A percentile compares a stretch with the other conserved stretches of the same genome.
phyloP scores from a whole-genome alignment of 352 stramenopile species.

The Peronosclerospora sorghi region DNA sequence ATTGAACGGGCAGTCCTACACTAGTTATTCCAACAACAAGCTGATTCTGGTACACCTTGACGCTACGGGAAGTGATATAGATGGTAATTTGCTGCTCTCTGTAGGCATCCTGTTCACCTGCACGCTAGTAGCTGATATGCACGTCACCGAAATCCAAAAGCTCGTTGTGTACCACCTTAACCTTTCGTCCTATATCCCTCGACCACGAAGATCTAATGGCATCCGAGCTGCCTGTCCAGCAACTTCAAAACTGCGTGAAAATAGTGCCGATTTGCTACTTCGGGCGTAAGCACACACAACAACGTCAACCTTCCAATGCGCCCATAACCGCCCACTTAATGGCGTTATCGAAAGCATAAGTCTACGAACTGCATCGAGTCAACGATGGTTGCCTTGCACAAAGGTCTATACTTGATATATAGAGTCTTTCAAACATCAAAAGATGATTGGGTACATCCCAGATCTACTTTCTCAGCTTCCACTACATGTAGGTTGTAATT shows the following conservation, averaged over 20 bases:
- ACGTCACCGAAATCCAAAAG: conserved; percentile 91
- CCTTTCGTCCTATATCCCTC: conserved; percentile 89
- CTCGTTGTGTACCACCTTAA: conserved; percentile 88
- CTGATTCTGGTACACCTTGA: conserved; percentile 88
- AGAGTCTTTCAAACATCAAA: conserved; percentile 61
- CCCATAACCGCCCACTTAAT: conserved; percentile 86
- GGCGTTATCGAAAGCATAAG: conserved; percentile 87
- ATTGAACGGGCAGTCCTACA: conserved; percentile 80
- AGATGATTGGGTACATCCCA: conserved; percentile 23
- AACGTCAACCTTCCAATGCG: conserved; percentile 86
- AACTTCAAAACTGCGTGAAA: conserved; percentile 81
- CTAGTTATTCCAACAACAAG: conserved; percentile 86
- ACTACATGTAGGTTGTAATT: conserved; percentile 39
- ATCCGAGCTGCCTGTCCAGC: conserved; percentile 82
- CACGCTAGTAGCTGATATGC: conserved; percentile 86
- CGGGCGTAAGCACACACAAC: conserved; percentile 85
- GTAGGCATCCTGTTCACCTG: conserved; percentile 79
- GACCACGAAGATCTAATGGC: conserved; percentile 79
- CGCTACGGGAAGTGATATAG: conserved; percentile 76
- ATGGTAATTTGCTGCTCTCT: conserved; percentile 77
- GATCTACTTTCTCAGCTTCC: conserved; percentile 10
- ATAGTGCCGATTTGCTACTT: conserved; percentile 71
- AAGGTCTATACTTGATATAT: conserved; percentile 86
- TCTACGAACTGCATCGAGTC: conserved; percentile 92
- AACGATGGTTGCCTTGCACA: conserved; percentile 81